Base-by-base conservation (phyloP, 495 filamentous ascomycete species). In the Xylaria cubensis region DNA sequence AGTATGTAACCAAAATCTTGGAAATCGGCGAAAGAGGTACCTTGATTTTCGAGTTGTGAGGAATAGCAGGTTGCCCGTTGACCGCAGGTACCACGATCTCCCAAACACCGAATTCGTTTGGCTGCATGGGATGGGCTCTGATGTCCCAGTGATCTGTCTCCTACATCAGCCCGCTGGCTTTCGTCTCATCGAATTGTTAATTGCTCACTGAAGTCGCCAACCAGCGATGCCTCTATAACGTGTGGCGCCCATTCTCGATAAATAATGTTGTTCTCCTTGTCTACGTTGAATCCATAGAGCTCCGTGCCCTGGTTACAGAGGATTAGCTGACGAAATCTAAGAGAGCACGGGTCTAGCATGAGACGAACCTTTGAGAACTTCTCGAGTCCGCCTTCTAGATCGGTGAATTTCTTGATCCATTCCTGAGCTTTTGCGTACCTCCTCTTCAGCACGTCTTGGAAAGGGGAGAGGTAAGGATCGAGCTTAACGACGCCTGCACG, bases 171-270 rank as follows among this genome's bases (percentile, higher is more conserved):
- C 15, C 29, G 24, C 44, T 24, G 12, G 19, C 9, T 21, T 46
- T 9, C n/a, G 32, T n/a, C 29, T 42, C 17, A 0, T 21, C 41
- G 69, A 63, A 68, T 70, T 3, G 56, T 42, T 62, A 32, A 62
- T 53, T 41, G 39, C 76, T 74, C 50, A 97, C 94, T 99, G 85
- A 98, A 99, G 71, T 98, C 96, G 67, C 96, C 96, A 72, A 98
- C 92, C n/a, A 99, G 86, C 72, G 91, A 91, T 24, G 96, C 96
- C 75, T 91, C 82, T 26, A 89, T 81, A 64, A 93, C 95, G 84
- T 93, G 95, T 62, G 96, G 95, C 2, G 96, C 96, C 96, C 96
- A 99, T 89, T 99, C 96, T 74, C 93, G 89, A 83, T 99, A 99
- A 56, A 84, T 86, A 75, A 99, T 94, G 80, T 95, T 93, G 74